Base-by-base conservation (phyloP, 177 flowering plant species). In the Telopea speciosissima region DNA sequence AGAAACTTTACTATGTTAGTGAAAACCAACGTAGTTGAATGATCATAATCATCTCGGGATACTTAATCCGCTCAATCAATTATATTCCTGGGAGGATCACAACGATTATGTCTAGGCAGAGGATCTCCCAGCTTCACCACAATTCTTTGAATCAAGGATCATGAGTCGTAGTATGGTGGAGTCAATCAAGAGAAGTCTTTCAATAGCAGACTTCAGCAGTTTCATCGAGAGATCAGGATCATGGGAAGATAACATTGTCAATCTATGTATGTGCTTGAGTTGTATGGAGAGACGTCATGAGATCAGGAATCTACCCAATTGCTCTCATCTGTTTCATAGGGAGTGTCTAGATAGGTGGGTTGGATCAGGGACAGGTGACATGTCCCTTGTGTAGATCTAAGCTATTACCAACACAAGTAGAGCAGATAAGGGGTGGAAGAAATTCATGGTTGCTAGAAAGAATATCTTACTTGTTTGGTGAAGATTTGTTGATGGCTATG, bases 311-410 rank as follows among this genome's bases (percentile, higher is more conserved):
- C 61, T 75, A 23, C 22, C 52, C 6, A 78, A 69, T n/a, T 75
- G 78, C 63, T 21, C 62, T 1, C 79, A 73, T 70, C 68, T 54
- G 26, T 73, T 73, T 25, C 76, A 73, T 61, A 28, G 24, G 3
- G 81, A 40, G 65, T 78, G 81, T 49, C 42, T 78, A 54, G 78
- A 78, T 61, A 72, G 60, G 66, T 78, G 78, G 75, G 75, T n/a
- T 75, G 63, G 74, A 75, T 62, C 74, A 56, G 22, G 74, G 77
- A n/a, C 72, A 71, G 54, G 22, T 68, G 22, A 78, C 80, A 54
- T 78, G 80, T 69, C 80, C 80, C 13, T 21, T 74, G 77, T 78
- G 80, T 63, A 68, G 80, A 49, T 71, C 77, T 31, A 54, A 54
- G 12, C 25, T 77, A 54, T 25, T 73, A 66, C 62, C 68, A n/a